phyloP scores from a whole-genome alignment of 495 filamentous ascomycete genomes.

The Viridothelium virens region DNA sequence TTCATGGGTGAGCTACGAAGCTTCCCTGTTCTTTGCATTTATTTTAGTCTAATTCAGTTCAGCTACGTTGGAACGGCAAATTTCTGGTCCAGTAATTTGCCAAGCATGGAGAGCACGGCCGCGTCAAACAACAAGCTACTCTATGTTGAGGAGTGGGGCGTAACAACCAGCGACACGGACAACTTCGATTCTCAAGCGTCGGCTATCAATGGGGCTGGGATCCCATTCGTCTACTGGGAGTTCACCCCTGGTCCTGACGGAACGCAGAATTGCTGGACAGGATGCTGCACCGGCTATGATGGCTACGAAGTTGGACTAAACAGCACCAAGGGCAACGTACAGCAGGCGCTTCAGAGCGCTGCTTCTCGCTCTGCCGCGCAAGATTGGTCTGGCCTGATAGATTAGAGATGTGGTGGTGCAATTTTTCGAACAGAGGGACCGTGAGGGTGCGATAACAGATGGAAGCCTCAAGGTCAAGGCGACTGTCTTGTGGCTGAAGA shows the following conservation, averaged over 20 bases:
- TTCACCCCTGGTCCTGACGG: constrained; percentile 17
- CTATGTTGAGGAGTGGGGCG: constrained; percentile 21
- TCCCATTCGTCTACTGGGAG: constrained; percentile 22
- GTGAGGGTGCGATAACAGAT: no score
- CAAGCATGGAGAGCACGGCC: neutral
- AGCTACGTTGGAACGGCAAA: neutral
- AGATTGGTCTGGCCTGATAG: constrained; percentile 12
- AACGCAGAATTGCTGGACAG: constrained; percentile 8
- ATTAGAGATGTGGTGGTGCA: neutral
- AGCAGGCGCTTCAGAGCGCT: constrained; percentile 11
- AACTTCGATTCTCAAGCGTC: constrained; percentile 18
- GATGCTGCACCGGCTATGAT: constrained; percentile 18
- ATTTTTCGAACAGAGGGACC: no score
- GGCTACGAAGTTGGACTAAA: constrained; percentile 18
- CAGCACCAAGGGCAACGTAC: constrained; percentile 17
- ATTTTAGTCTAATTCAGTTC: neutral
- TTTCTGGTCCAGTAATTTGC: neutral
- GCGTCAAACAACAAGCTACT: constrained; percentile 7
- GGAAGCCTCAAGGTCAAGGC: no score
- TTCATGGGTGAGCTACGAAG: constrained; percentile 19
- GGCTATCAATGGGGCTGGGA: constrained; percentile 18
- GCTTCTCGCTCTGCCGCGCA: constrained; percentile 13
- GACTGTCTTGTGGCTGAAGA: no score
- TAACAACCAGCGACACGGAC: constrained; percentile 13
- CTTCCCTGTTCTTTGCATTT: constrained; percentile 16